Conservation (phyloP, 192 early-diverging fungal genomes). For the Backusella morwellensis region DNA sequence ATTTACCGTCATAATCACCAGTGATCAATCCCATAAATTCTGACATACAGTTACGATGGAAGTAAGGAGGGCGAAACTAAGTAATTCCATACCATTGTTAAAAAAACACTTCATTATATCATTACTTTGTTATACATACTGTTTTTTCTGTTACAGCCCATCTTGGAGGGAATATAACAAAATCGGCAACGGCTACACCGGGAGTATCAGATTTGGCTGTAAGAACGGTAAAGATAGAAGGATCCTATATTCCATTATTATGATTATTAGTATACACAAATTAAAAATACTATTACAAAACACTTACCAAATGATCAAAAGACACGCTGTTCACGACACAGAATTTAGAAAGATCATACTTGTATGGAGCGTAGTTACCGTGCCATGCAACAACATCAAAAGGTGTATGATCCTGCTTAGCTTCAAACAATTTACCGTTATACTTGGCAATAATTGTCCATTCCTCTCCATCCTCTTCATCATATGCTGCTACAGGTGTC, state of each 20-base stretch:
- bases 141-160: slow-evolving; percentile 92
- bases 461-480: slow-evolving; percentile 50
- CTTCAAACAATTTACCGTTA: slow-evolving; percentile 75
- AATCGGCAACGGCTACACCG: slow-evolving; percentile 87
- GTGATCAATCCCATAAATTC: slow-evolving; percentile 98
- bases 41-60: slow-evolving; percentile 97
- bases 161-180: slow-evolving; percentile 96
- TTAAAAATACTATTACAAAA: background rate
- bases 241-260: slow-evolving; percentile 60
- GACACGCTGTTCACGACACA: slow-evolving; percentile 85
- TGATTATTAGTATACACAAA: background rate
- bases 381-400: slow-evolving; percentile 99
- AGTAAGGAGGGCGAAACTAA: slow-evolving; percentile 89
- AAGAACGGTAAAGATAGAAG: slow-evolving; percentile 96
- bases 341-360: slow-evolving; percentile 87
- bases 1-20: slow-evolving; percentile 93
- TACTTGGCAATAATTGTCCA: slow-evolving; percentile 84
- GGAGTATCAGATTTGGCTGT: slow-evolving; percentile 86
- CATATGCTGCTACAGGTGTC: slow-evolving; percentile 80
- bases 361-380: slow-evolving; percentile 96
- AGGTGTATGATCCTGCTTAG: slow-evolving; percentile 76
- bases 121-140: slow-evolving; percentile 43
- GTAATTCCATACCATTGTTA: background rate
- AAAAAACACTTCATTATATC: background rate
- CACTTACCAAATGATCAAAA: slow-evolving; percentile 79